Conservation (phyloP, 176 grass and related monocot genomes). For the Triticum monococcum region DNA sequence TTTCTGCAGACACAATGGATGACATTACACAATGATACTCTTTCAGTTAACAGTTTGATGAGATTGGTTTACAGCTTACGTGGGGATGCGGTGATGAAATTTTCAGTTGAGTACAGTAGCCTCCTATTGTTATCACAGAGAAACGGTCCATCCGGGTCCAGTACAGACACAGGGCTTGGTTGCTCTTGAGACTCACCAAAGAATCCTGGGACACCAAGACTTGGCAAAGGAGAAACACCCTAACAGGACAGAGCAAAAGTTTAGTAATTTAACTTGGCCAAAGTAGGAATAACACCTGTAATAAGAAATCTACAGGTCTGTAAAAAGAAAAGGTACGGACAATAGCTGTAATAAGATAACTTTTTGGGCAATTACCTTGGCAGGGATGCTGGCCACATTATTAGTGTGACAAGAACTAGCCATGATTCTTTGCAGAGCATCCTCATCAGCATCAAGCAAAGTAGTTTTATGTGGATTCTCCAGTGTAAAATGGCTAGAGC, state of each 20-base stretch:
- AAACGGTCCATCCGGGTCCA: conserved; percentile 64
- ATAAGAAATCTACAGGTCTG: background rate
- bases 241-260: conserved; percentile 32
- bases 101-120: conserved; percentile 55
- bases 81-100: conserved; percentile 43
- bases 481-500: conserved; percentile 15
- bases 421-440: conserved; percentile 16
- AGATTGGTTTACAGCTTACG: conserved; percentile 55
- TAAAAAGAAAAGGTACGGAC: background rate
- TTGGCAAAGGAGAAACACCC: conserved; percentile 47
- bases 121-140: conserved; percentile 46
- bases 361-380: conserved; percentile 50
- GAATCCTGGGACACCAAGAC: conserved; percentile 33
- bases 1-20: conserved; percentile 57
- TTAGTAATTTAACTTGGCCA: conserved; percentile 19
- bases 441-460: conserved; percentile 19
- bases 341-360: background rate
- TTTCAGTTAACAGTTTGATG: background rate
- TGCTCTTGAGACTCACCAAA: conserved; percentile 51
- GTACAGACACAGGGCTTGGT: conserved; percentile 73
- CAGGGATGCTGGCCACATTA: conserved; percentile 19
- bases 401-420: conserved; percentile 36
- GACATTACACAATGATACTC: background rate
- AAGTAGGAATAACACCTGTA: background rate
- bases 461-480: conserved; percentile 7